These are phyloP conservation scores for Coniochaeta pulveracea DNA, from an alignment of 2,329 filamentous ascomycete genomes.

Conservation along the genomic window DNA sequence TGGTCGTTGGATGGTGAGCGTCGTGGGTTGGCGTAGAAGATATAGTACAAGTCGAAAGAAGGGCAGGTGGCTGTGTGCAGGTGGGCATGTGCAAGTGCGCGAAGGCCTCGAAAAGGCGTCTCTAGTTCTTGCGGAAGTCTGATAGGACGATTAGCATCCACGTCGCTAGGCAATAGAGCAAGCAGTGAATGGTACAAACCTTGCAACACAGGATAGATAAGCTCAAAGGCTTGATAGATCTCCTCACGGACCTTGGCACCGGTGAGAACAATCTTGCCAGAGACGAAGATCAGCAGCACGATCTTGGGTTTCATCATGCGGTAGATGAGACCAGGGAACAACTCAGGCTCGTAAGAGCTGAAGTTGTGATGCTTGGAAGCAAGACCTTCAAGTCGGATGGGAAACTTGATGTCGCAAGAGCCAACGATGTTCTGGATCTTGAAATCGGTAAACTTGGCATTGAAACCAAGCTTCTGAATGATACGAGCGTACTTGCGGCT, in stretches of 20 bases:
- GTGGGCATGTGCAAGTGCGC: constrained; percentile 2
- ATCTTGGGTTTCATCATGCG: constrained; percentile 99
- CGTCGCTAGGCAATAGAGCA: not conserved
- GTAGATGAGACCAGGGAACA: constrained; percentile 99
- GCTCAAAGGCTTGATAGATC: constrained; percentile 93
- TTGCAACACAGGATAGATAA: constrained; percentile 93
- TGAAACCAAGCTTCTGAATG: constrained; percentile 99
- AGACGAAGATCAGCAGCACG: constrained; percentile 93
- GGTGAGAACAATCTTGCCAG: constrained; percentile 94
- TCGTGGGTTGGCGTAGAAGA: constrained; percentile 30
- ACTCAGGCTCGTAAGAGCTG: constrained; percentile 94
- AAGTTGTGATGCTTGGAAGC: constrained; percentile 98
- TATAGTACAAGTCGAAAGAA: constrained; percentile 30
- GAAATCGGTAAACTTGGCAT: constrained; percentile 98
- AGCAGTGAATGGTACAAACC: constrained; percentile 41
- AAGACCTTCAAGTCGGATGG: constrained; percentile 90
- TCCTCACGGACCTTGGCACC: constrained; percentile 97
- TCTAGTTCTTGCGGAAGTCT: constrained; percentile 49
- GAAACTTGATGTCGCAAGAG: constrained; percentile 98
- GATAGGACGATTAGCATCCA: not conserved
- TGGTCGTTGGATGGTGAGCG: constrained; percentile 8
- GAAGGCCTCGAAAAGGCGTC: not conserved
- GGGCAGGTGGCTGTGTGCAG: constrained; percentile 9
- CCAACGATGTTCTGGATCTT: constrained; percentile 99
- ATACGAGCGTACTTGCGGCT: constrained; percentile 97